These are phyloP conservation scores for Breviolum minutum DNA, from an alignment of 73 alveolate genomes.

Conservation along the genomic window DNA sequence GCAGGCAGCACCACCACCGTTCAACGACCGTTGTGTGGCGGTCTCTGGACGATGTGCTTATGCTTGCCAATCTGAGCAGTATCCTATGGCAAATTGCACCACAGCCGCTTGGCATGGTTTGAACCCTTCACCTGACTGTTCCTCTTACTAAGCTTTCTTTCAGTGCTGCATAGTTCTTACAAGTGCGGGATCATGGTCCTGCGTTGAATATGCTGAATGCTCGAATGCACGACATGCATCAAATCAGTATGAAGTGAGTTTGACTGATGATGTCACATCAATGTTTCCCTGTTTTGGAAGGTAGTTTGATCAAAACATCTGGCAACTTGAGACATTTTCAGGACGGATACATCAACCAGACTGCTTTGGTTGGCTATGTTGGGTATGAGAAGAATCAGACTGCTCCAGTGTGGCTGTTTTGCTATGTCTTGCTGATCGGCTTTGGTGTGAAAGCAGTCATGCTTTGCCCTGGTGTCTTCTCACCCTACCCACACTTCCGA, in stretches of 20 bases:
- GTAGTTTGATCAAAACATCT: neutral
- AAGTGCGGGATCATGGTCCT: neutral
- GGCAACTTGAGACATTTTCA: neutral
- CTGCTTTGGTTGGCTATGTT: slow-evolving; percentile 76
- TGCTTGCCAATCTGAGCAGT: slow-evolving; percentile 74
- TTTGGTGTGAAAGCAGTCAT: slow-evolving; percentile 90
- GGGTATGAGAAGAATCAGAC: slow-evolving; percentile 92
- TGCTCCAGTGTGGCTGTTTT: slow-evolving; percentile 89
- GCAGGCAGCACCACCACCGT: slow-evolving; percentile 89
- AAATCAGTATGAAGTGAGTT: neutral
- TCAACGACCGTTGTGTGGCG: slow-evolving; percentile 89
- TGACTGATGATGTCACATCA: neutral
- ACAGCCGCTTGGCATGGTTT: neutral
- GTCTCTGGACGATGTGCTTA: slow-evolving; percentile 63
- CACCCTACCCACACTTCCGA: slow-evolving; percentile 90
- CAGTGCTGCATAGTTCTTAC: too few relatives aligned
- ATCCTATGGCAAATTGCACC: slow-evolving; percentile 80
- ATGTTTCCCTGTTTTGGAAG: neutral
- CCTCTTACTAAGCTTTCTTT: neutral
- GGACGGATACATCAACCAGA: slow-evolving; percentile 71
- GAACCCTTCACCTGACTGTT: neutral
- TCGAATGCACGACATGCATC: neutral
- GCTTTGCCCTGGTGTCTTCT: slow-evolving; percentile 93
- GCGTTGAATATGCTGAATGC: neutral
- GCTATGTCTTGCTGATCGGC: slow-evolving; percentile 87